These are phyloP conservation scores for Fusarium verrucosum DNA, from an alignment of 2,329 filamentous ascomycete species.

Conservation along the genomic window DNA sequence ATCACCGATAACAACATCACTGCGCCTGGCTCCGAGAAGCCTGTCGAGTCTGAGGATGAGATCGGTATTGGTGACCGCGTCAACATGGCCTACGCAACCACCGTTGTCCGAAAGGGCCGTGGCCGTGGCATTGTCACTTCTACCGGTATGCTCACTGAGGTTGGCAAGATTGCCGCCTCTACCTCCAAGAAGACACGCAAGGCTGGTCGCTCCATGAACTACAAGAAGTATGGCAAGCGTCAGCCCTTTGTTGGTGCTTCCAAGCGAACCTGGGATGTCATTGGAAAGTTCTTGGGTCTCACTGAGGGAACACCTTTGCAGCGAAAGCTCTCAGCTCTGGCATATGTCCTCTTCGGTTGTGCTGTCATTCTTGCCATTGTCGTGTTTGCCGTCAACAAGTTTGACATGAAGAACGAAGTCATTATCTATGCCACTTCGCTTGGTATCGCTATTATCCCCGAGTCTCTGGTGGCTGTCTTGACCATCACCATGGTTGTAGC, in stretches of 20 bases:
- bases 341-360: slow-evolving; percentile 78
- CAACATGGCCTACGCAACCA: slow-evolving; percentile 80
- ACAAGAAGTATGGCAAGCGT: slow-evolving; percentile 62
- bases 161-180: slow-evolving; percentile 73
- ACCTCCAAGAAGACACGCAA: slow-evolving; percentile 63
- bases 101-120: slow-evolving; percentile 76
- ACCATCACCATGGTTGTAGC: slow-evolving; percentile 77
- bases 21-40: slow-evolving; percentile 57
- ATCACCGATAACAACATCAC: slow-evolving; percentile 60
- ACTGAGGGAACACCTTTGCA: slow-evolving; percentile 80
- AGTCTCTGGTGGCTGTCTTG: slow-evolving; percentile 72
- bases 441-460: slow-evolving; percentile 70
- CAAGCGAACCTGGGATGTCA: slow-evolving; percentile 58
- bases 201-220: slow-evolving; percentile 63
- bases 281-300: slow-evolving; percentile 68
- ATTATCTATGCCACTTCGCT: slow-evolving; percentile 67
- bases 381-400: slow-evolving; percentile 67
- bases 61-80: slow-evolving; percentile 75
- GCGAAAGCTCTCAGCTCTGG: slow-evolving; percentile 79
- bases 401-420: slow-evolving; percentile 61
- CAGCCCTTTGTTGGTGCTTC: slow-evolving; percentile 58
- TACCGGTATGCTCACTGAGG: slow-evolving; percentile 77
- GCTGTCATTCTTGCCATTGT: slow-evolving; percentile 67
- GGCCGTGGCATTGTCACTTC: slow-evolving; percentile 76
- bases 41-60: slow-evolving; percentile 56